Evolutionary conservation across 345 rosid genomes (phyloP), one percentile per base, ranked within the genome.

Genomic region (Garcia nutans): DNA sequence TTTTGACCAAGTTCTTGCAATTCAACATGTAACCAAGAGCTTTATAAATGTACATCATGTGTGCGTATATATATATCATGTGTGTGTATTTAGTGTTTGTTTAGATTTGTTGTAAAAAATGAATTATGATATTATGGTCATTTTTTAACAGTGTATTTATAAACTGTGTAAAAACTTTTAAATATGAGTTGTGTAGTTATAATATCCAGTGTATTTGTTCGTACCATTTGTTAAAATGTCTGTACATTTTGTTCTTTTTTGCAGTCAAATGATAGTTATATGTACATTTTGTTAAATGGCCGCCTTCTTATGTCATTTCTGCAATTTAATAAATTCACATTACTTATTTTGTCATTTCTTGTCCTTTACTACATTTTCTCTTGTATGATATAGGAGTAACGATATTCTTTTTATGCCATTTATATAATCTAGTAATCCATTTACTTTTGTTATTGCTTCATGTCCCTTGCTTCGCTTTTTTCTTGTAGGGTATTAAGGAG

Each of bases 311-410:
- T 50, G 70, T 4, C 71, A 42, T 54, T 41, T 44, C 10, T 41
- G 33, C 13, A 2, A 52, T 49, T 44, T 8, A 5, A 68, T 49
- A 31, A 33, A 54, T 69, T 22, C 19, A 19, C 10, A 70, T 22
- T 59, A 26, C 9, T 60, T 72, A 8, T 45, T 16, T 22, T 45
- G 26, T 31, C 2, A 37, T 44, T 66, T 44, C 41, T 24, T 42
- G 61, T 31, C 22, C 65, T 54, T 26, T 58, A 24, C 10, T 52
- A 16, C 26, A 49, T 24, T 49, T 49, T 45, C 8, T 71, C 24
- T 16, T 26, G 3, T 47, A 93, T 97, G 98, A 97, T 78, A 49
- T 71, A 89, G 87, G 87, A 91, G 81, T 98, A 98, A 73, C 93
- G 98, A 98, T 93, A 2, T 9, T 31, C 6, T 37, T 67, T 6